phyloP scores from a whole-genome alignment of 805 yeast species.

The Cyberlindnera euphorbiiphila region DNA sequence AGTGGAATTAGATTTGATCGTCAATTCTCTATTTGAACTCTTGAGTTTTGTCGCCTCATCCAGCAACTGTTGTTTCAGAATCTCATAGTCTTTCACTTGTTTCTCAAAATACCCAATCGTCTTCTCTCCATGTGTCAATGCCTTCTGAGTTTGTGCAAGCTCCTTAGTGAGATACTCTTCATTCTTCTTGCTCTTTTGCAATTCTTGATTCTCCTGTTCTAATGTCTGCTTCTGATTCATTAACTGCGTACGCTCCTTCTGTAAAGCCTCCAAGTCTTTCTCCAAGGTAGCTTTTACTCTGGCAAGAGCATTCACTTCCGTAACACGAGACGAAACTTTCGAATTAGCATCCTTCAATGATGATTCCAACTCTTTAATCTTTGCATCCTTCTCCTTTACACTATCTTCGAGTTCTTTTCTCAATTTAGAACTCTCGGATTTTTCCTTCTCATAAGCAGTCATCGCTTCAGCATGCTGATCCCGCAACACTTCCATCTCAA shows the following conservation, averaged over 20 bases:
- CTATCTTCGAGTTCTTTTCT: slow-evolving; percentile 11
- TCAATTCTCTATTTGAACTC: slow-evolving; percentile 27
- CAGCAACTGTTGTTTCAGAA: slow-evolving; percentile 22
- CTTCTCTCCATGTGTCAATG: slow-evolving; percentile 33
- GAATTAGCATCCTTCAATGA: slow-evolving; percentile 3
- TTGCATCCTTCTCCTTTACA: slow-evolving; percentile 6
- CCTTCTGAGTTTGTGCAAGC: slow-evolving; percentile 12
- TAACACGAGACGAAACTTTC: slow-evolving; percentile 3
- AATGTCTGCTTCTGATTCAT: slow-evolving; percentile 22
- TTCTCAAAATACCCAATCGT: slow-evolving; percentile 37
- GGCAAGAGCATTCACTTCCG: slow-evolving; percentile 11
- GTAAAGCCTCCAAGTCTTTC: slow-evolving; percentile 21
- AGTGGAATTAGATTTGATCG: slow-evolving; percentile 30
- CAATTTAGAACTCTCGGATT: slow-evolving; percentile 13
- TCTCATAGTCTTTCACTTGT: slow-evolving; percentile 36
- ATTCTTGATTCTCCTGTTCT: slow-evolving; percentile 18
- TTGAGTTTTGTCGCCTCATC: slow-evolving; percentile 25
- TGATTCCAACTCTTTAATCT: slow-evolving; percentile 7
- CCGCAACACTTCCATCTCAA: slow-evolving; percentile 29
- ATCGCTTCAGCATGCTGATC: slow-evolving; percentile 35
- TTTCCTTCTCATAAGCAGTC: slow-evolving; percentile 24
- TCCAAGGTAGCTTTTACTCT: slow-evolving; percentile 19
- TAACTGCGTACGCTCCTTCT: slow-evolving; percentile 20
- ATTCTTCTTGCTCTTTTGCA: slow-evolving; percentile 20
- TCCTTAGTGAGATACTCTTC: slow-evolving; percentile 25